Base-by-base conservation (phyloP, 1,139 yeast genomes). In the Geotrichum aggregatum region DNA sequence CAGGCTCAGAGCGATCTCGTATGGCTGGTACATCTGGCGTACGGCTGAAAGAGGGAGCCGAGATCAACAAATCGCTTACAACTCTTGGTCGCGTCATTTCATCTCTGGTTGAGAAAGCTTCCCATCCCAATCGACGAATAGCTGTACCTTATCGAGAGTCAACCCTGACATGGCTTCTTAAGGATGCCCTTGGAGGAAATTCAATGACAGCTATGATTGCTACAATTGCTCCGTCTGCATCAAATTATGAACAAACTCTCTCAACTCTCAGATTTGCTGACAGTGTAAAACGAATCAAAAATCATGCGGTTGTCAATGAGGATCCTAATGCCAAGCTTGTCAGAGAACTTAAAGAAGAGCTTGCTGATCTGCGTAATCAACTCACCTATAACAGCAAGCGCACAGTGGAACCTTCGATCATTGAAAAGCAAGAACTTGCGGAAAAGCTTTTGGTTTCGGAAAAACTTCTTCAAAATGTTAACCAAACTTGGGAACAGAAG, bases 1-100 rank as follows among this genome's bases (percentile, higher is more conserved):
- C 98, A 0, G 98, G 98, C 21, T 86, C 96, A 16, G 98, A 91
- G 68, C 76, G 87, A 53, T 97, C 96, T 0, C 83, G 94, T 0
- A 76, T 84, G 1, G 33, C 51, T 7, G 52, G 49, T 8, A 50
- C 53, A 2, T 44, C 49, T 6, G 83, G 82, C 2, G 74, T 75
- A 4, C 77, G 98, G 61, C 75, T 97, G 55, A 87, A 88, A 66
- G 98, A 92, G 71, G 98, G 98, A 18, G 80, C 96, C 0, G 91
- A 77, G 64, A 92, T 92, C 64, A 92, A 92, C 71, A 87, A 88
- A 66, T 89, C 97, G 0, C 75, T 91, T 44, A 72, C 92, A 54
- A 95, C 98, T 0, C 75, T 91, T 49, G 89, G 96, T 8, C 87
- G 95, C 0, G 96, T 91, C 18, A 88, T 91, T 50, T 43, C 54